Evolutionary conservation across 257 asterid species (phyloP).

Genomic region (Solanum megistacrolobum): DNA sequence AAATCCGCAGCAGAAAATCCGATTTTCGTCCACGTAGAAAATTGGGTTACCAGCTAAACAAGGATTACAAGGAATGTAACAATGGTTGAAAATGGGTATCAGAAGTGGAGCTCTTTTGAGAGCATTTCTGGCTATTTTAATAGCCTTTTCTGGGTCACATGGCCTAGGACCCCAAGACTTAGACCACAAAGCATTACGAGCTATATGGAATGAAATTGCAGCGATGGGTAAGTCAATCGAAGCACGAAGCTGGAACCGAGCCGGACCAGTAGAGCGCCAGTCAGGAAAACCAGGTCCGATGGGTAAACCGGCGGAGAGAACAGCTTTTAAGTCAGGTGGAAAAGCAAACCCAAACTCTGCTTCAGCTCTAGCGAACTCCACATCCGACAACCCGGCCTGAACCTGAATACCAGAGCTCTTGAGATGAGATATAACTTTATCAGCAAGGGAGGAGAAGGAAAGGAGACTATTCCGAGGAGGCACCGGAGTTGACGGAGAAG

Average conservation of each 20-base stretch:
- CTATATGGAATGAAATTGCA: slow-evolving; percentile 73
- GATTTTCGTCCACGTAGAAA: slow-evolving; percentile 73
- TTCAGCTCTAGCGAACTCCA: slow-evolving; percentile 82
- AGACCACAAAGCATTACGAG: slow-evolving; percentile 75
- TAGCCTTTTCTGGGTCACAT: slow-evolving; percentile 56
- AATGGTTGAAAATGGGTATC: slow-evolving; percentile 76
- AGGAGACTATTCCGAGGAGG: slow-evolving; percentile 82
- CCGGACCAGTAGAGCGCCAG: slow-evolving; percentile 78
- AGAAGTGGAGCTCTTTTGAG: slow-evolving; percentile 78
- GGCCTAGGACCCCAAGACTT: slow-evolving; percentile 90
- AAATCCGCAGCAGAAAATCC: slow-evolving; percentile 79
- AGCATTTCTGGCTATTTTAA: slow-evolving; percentile 63
- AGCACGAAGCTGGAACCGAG: slow-evolving; percentile 72
- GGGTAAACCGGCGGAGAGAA: slow-evolving; percentile 73
- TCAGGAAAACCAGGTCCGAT: slow-evolving; percentile 84
- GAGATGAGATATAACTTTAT: slow-evolving; percentile 59
- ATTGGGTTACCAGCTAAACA: slow-evolving; percentile 82
- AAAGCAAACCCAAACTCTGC: slow-evolving; percentile 83
- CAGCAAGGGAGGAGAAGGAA: slow-evolving; percentile 66
- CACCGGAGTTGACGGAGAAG: slow-evolving; percentile 65
- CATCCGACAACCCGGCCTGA: slow-evolving; percentile 59
- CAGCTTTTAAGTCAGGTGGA: slow-evolving; percentile 87
- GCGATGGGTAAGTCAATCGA: slow-evolving; percentile 78
- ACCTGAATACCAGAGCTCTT: slow-evolving; percentile 49
- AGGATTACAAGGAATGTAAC: slow-evolving; percentile 83